Base-by-base conservation (phyloP, 192 early-diverging fungal genomes). In the Rhizoclosmatium globosum region DNA sequence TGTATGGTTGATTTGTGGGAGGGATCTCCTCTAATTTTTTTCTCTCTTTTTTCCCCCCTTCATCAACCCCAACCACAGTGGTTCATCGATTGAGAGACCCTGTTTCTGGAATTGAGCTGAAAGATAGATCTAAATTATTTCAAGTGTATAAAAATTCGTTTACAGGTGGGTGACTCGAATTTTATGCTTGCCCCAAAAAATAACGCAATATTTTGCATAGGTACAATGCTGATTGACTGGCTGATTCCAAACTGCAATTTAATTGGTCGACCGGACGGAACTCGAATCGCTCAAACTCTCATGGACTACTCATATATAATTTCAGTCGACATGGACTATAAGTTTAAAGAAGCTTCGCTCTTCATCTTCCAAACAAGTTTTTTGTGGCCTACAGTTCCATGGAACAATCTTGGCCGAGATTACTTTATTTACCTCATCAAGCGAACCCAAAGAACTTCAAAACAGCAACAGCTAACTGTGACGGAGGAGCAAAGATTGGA, bases 401-500 rank as follows among this genome's bases (percentile, higher is more conserved):
- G 75, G 38, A 39, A 23, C 31, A 76, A 62, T 64, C 53, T 77
- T 43, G 62, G 47, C 31, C 53, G n/a, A 64, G 82, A 83, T 70
- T 86, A 86, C 60, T 56, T 83, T 42, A 76, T 80, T 15, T 86
- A 80, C 53, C 47, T 86, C 47, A 68, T 86, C 15, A 82, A 80
- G 58, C 77, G 85, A n/a, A 79, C 38, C 39, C 78, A 74, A 41
- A 66, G 79, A 47, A 68, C 48, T 42, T 66, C 59, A 3, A 50
- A 77, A 23, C 79, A 82, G 62, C 82, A 77, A 46, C 65, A 78
- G 39, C 64, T 86, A 39, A 67, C 58, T 31, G 82, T 82, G n/a
- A 65, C 71, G 74, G 85, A 86, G 69, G 81, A 80, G 23, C 74
- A 81, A 4, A 62, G 82, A 19, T 44, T 84, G 61, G 64, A 59